Conservation (phyloP, 2,329 filamentous ascomycete genomes). For the Cordyceps tenuipes region DNA sequence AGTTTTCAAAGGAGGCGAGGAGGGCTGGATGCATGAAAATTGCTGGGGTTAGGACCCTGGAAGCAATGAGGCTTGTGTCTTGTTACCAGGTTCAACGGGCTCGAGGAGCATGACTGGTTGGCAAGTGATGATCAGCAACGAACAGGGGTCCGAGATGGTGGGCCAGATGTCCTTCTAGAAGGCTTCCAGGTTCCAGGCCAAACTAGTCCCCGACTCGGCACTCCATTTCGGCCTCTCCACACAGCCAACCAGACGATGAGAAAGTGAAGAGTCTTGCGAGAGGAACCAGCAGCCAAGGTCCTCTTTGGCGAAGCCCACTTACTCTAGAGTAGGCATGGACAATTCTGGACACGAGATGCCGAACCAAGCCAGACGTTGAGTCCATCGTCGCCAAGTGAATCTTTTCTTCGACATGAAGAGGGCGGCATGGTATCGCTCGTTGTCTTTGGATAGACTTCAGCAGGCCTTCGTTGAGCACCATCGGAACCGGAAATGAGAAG, state of each 20-base stretch:
- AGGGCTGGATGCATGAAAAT: slow-evolving; percentile 4
- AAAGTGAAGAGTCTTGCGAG: slow-evolving; percentile 7
- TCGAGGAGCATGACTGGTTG: neutral
- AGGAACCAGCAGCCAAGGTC: neutral
- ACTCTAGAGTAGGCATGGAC: neutral
- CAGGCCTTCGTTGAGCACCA: neutral
- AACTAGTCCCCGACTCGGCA: slow-evolving; percentile 23
- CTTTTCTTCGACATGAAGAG: neutral
- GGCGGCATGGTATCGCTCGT: neutral
- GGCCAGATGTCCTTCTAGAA: slow-evolving; percentile 26
- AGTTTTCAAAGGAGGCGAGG: neutral
- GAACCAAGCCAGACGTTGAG: neutral
- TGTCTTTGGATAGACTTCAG: neutral
- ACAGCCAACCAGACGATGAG: slow-evolving; percentile 20
- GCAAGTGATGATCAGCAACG: neutral
- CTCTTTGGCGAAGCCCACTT: neutral
- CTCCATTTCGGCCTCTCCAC: slow-evolving; percentile 18
- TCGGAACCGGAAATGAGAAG: neutral
- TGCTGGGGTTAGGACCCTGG: neutral
- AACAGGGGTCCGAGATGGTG: slow-evolving; percentile 1
- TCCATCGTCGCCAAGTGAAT: neutral
- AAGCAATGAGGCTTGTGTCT: neutral
- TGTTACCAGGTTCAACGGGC: neutral
- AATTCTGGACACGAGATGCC: slow-evolving; percentile 1
- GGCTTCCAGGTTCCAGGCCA: slow-evolving; percentile 24